A percentile compares a stretch with the other conserved stretches of the same genome.
Evolutionary conservation across 768 basidiomycete genomes (phyloP).

Genomic region (Auricularia cornea): DNA sequence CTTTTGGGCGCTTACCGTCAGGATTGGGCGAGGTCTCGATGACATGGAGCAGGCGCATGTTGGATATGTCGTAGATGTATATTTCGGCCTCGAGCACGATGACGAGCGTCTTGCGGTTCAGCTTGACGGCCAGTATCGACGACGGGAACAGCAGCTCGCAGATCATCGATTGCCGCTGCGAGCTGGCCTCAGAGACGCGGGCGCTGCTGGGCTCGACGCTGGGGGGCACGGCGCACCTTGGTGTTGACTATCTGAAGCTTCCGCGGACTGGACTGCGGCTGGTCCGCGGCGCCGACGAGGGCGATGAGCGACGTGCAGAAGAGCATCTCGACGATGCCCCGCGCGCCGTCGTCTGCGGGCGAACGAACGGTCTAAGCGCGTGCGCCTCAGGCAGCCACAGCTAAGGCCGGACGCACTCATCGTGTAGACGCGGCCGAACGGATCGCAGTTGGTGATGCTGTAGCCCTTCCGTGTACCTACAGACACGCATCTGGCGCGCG

Average conservation of each 20-base stretch:
- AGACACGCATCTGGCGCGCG: constrained; percentile 59
- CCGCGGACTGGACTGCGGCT: constrained; percentile 81
- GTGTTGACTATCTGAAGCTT: constrained; percentile 98
- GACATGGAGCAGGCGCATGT: constrained; percentile 95
- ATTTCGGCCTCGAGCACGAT: constrained; percentile 97
- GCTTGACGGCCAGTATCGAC: constrained; percentile 92
- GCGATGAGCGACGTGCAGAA: constrained; percentile 98
- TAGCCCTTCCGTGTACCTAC: constrained; percentile 95
- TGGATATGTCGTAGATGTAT: constrained; percentile 97
- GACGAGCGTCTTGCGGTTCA: constrained; percentile 93
- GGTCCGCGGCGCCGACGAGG: constrained; percentile 91
- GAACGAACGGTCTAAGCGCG: background rate
- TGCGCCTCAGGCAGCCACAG: background rate
- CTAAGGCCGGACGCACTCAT: constrained; percentile 66
- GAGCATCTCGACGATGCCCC: constrained; percentile 97
- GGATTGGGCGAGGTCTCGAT: constrained; percentile 96
- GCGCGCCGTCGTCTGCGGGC: constrained; percentile 87
- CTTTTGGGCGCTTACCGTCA: constrained; percentile 68
- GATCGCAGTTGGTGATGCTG: constrained; percentile 96
- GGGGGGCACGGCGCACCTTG: constrained; percentile 51
- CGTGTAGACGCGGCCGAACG: constrained; percentile 92
- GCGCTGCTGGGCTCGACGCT: no score
- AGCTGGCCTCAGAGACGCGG: background rate
- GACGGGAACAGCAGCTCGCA: constrained; percentile 98
- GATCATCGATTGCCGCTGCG: constrained; percentile 92